Evolutionary conservation across 805 yeast species (phyloP).

Genomic region (Pichia cabralensis): DNA sequence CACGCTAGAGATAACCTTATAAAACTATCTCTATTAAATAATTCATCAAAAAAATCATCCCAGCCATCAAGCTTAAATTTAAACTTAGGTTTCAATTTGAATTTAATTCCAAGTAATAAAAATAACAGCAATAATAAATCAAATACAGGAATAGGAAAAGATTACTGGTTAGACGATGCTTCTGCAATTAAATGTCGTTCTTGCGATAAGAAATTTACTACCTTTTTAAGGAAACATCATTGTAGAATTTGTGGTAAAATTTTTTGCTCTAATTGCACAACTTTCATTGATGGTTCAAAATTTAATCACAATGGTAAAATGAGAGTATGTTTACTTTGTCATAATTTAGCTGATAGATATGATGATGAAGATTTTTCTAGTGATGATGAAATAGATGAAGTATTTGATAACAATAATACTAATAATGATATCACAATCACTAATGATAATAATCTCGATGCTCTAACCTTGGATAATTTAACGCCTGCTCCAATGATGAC

Average conservation of each 20-base stretch:
- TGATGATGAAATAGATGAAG: slow-evolving; percentile 28
- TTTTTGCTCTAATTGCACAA: slow-evolving; percentile 77
- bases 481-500: slow-evolving; percentile 67
- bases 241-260: slow-evolving; percentile 95
- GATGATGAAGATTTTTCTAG: slow-evolving; percentile 64
- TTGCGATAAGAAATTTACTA: slow-evolving; percentile 70
- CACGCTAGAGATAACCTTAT: too few relatives aligned
- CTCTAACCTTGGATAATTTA: too few relatives aligned
- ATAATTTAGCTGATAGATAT: slow-evolving; percentile 49
- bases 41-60: too few relatives aligned
- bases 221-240: slow-evolving; percentile 88
- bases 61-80: not conserved
- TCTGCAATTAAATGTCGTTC: slow-evolving; percentile 81
- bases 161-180: slow-evolving; percentile 95
- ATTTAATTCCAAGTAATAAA: too few relatives aligned
- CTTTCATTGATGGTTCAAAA: slow-evolving; percentile 54
- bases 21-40: too few relatives aligned
- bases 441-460: too few relatives aligned
- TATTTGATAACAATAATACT: slow-evolving; percentile 1
- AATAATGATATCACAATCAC: not conserved
- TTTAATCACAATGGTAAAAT: slow-evolving; percentile 58
- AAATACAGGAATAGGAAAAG: slow-evolving; percentile 46
- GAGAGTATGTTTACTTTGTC: slow-evolving; percentile 72
- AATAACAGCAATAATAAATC: too few relatives aligned
- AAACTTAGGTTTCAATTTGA: not conserved